These are phyloP conservation scores for Craterostigma plantagineum DNA, from an alignment of 257 asterid species.

Conservation along the genomic window DNA sequence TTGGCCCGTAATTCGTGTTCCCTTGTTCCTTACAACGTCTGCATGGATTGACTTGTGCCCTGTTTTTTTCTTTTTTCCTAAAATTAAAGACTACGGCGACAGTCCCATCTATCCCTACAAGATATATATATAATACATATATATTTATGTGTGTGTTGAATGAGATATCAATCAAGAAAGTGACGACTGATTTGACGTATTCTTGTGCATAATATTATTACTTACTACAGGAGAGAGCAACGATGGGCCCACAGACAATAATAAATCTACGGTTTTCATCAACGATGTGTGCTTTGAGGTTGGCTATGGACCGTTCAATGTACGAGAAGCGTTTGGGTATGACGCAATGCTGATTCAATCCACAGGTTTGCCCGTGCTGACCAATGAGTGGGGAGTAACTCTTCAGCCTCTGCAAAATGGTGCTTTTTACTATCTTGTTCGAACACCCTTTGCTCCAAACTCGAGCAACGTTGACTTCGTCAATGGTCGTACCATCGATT, in stretches of 20 bases:
- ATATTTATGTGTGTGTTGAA: too few species aligned
- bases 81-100: background rate
- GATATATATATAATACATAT: too few species aligned
- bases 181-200: constrained; percentile 19
- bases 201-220: too few species aligned
- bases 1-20: constrained; percentile 20
- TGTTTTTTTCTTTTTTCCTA: constrained; percentile 2
- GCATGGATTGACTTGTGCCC: constrained; percentile 46
- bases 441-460: constrained; percentile 24
- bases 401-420: constrained; percentile 70
- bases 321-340: constrained; percentile 69
- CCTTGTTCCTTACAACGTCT: constrained; percentile 23
- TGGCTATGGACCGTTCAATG: constrained; percentile 43
- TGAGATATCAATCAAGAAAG: background rate
- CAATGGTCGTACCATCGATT: constrained; percentile 17
- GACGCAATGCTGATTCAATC: constrained; percentile 65
- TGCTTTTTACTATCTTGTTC: constrained; percentile 55
- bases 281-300: constrained; percentile 86
- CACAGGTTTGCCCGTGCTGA: constrained; percentile 60
- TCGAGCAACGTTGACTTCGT: background rate
- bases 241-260: constrained; percentile 18
- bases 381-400: constrained; percentile 74
- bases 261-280: constrained; percentile 61
- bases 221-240: constrained; percentile 9
- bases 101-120: background rate